Evolutionary conservation across 2,329 filamentous ascomycete genomes (phyloP), one percentile per base, ranked within the genome.

Genomic region (Trichoderma gracile): DNA sequence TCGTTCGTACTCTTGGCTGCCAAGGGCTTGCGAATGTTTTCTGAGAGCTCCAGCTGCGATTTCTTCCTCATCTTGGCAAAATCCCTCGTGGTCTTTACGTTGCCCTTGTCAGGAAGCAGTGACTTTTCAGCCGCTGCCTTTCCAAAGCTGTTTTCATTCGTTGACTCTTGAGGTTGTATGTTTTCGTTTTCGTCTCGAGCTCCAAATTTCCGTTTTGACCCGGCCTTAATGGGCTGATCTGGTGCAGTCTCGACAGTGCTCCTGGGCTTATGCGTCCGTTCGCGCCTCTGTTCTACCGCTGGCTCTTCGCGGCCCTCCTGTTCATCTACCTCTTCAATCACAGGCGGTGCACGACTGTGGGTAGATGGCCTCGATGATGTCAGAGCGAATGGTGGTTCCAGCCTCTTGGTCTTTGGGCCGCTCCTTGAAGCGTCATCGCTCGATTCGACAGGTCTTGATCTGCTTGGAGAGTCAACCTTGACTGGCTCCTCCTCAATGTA

Each of bases 1-100:
- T 86, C 80, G 69, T 88, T 88, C 17, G 84, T 82, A 74, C 78
- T 89, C 75, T 89, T 89, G 52, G 78, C 77, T 8, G 80, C 76
- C 12, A 87, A 75, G 1, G 84, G 82, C 64, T 79, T 83, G 56
- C 84, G 80, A 42, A 73, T 68, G 23, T 72, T 71, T 12, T 71
- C 69, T 7, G 68, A 65, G 1, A 70, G 66, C n/a, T 71, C 70
- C 9, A 72, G 67, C 52, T 71, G 74, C 3, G 69, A 69, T n/a
- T 82, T 80, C 63, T 78, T 80, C 61, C 76, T 78, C 60, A 76
- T 73, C 40, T 71, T 73, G 6, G 80, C 72, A 6, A 82, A 70
- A 46, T 83, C 80, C 66, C 83, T 86, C 56, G 82, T 74, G 12
- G 76, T 78, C 71, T 79, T 81, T 15, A 77, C 72, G 50, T 72